Evolutionary conservation across 176 grass and related monocot genomes (phyloP).

Genomic region (Microstegium vimineum): DNA sequence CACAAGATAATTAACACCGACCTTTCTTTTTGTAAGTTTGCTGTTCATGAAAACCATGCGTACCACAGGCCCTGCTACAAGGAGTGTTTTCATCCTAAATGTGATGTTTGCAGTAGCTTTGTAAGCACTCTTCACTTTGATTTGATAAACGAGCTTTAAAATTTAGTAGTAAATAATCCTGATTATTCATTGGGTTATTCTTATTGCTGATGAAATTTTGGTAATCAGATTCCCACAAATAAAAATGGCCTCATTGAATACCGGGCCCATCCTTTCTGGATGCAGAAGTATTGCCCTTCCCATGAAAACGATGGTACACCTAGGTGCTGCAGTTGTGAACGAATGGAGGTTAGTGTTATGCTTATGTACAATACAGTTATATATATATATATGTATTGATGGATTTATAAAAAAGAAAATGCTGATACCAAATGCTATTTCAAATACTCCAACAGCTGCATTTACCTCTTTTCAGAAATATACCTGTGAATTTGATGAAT

Average conservation of each 20-base stretch:
- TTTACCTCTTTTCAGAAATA: conserved; percentile 7
- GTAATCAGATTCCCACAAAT: conserved; percentile 61
- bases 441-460: background rate
- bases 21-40: conserved; percentile 44
- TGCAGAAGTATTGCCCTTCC: conserved; percentile 74
- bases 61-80: conserved; percentile 90
- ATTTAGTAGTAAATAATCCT: conserved; percentile 11
- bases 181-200: conserved; percentile 28
- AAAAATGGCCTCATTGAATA: conserved; percentile 63
- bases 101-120: conserved; percentile 85
- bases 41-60: conserved; percentile 53
- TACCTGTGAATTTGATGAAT: conserved; percentile 12
- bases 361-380: background rate
- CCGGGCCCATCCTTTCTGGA: conserved; percentile 75
- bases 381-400: background rate
- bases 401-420: background rate
- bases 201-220: conserved; percentile 17
- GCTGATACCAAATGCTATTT: background rate
- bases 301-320: conserved; percentile 76
- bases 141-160: conserved; percentile 22
- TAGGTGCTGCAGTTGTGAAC: conserved; percentile 81
- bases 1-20: conserved; percentile 5
- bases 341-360: conserved; percentile 63
- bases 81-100: conserved; percentile 67
- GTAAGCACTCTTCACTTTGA: conserved; percentile 47